Conservation (phyloP, 805 yeast species). For the Candida andamanensis region DNA sequence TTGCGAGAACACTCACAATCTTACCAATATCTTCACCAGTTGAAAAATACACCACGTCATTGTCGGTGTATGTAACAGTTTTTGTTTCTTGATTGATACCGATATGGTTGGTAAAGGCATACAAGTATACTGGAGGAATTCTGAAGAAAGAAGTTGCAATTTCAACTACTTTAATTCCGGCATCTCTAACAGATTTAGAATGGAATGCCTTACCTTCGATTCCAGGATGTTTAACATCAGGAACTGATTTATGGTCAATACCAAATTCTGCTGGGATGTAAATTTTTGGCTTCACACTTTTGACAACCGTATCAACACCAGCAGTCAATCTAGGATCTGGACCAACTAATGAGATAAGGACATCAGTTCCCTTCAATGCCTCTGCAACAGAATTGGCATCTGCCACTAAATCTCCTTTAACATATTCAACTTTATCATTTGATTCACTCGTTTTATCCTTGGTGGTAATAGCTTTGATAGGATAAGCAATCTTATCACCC, state of each 20-base stretch:
- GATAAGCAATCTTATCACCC: slow-evolving; percentile 36
- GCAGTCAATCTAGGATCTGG: slow-evolving; percentile 24
- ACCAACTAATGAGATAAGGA: slow-evolving; percentile 43
- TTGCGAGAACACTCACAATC: slow-evolving; percentile 35
- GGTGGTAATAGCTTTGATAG: slow-evolving; percentile 50
- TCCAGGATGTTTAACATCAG: slow-evolving; percentile 24
- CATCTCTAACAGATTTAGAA: slow-evolving; percentile 27
- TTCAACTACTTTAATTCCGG: slow-evolving; percentile 45
- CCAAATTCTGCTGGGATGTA: slow-evolving; percentile 64
- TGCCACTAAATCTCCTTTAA: slow-evolving; percentile 25
- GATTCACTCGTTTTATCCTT: slow-evolving; percentile 23
- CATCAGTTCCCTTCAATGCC: slow-evolving; percentile 44
- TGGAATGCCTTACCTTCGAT: slow-evolving; percentile 27
- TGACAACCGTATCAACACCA: slow-evolving; percentile 34
- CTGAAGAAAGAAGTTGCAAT: slow-evolving; percentile 35
- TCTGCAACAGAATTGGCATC: slow-evolving; percentile 19
- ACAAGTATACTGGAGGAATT: slow-evolving; percentile 22
- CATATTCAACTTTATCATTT: slow-evolving; percentile 36
- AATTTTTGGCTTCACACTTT: slow-evolving; percentile 41
- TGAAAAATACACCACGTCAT: slow-evolving; percentile 29
- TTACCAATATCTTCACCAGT: slow-evolving; percentile 41
- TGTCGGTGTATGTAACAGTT: slow-evolving; percentile 26
- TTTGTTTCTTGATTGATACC: slow-evolving; percentile 34
- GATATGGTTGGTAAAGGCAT: slow-evolving; percentile 28
- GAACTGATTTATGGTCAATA: slow-evolving; percentile 26